phyloP scores from a whole-genome alignment of 768 basidiomycete genomes.

The Amanita pallidorosea region DNA sequence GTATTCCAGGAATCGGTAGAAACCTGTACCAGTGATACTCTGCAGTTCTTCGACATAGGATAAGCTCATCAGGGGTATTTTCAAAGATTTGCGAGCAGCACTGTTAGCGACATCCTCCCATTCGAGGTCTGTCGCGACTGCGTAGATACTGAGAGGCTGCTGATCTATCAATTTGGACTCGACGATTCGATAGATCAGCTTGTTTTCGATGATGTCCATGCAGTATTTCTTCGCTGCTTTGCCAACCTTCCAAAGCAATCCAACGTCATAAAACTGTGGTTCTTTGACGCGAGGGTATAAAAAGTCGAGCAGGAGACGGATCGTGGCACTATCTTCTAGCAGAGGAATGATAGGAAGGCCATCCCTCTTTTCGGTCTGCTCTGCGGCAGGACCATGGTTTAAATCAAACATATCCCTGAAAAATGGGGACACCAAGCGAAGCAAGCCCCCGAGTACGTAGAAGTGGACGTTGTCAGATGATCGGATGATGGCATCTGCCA shows the following conservation, averaged over 20 bases:
- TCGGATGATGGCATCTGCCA: conserved; percentile 10
- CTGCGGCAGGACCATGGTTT: conserved; percentile 6
- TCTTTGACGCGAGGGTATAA: background rate
- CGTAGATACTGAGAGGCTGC: background rate
- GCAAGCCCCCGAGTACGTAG: conserved; percentile 14
- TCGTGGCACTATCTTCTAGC: conserved; percentile 6
- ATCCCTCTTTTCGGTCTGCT: conserved; percentile 1
- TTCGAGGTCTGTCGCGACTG: background rate
- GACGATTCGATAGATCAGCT: background rate
- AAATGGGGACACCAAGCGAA: conserved; percentile 19
- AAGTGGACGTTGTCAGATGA: conserved; percentile 21
- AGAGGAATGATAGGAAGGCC: conserved; percentile 7
- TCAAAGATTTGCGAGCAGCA: too few relatives aligned
- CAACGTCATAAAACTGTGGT: background rate
- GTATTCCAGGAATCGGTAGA: too few relatives aligned
- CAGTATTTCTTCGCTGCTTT: conserved; percentile 1
- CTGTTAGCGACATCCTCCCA: background rate
- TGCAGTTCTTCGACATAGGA: too few relatives aligned
- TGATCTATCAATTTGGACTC: background rate
- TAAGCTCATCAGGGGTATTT: too few relatives aligned
- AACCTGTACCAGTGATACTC: too few relatives aligned
- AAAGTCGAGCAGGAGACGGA: conserved; percentile 6
- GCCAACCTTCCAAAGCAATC: background rate
- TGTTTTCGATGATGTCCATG: background rate
- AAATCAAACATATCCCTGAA: conserved; percentile 21